Percentiles rank a stretch among this genome's conserved stretches.
phyloP scores from a whole-genome alignment of 768 basidiomycete genomes.

The Mycena sanguinolenta region DNA sequence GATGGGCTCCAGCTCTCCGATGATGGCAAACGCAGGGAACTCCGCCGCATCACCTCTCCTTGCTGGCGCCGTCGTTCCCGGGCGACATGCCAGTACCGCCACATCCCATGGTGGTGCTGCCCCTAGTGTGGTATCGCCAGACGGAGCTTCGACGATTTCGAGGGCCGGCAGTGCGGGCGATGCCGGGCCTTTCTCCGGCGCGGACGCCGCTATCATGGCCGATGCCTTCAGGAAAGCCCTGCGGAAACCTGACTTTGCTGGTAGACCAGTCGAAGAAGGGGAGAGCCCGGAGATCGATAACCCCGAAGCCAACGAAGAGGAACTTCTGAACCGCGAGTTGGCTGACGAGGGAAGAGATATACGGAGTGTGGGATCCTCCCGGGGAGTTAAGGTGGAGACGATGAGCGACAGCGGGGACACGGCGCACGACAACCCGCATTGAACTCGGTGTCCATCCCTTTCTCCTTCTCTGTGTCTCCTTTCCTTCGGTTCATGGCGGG shows the following conservation, averaged over 20 bases:
- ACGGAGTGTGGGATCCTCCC: constrained; percentile 82
- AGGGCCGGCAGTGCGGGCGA: constrained; percentile 71
- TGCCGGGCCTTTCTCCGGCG: constrained; percentile 80
- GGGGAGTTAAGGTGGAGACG: constrained; percentile 85
- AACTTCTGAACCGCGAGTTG: constrained; percentile 77
- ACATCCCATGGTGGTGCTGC: constrained; percentile 49
- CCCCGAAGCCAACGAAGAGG: constrained; percentile 50
- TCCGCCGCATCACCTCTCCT: constrained; percentile 65
- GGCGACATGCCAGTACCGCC: constrained; percentile 48
- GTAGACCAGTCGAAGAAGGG: constrained; percentile 75
- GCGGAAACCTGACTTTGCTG: constrained; percentile 91
- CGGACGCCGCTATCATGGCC: constrained; percentile 94
- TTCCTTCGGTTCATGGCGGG: constrained; percentile 39
- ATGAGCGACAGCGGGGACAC: constrained; percentile 65
- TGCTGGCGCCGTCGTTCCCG: constrained; percentile 46
- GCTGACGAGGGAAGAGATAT: constrained; percentile 94
- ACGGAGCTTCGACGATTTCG: constrained; percentile 82
- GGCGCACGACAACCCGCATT: constrained; percentile 57
- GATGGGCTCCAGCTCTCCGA: constrained; percentile 85
- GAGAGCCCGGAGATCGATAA: constrained; percentile 66
- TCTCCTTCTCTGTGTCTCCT: constrained; percentile 29
- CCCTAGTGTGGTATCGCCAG: constrained; percentile 66
- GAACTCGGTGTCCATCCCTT: constrained; percentile 33
- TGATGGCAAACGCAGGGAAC: constrained; percentile 77
- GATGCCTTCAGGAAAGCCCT: constrained; percentile 91